Base-by-base conservation (phyloP, 257 asterid genomes). In the Rhazya stricta region DNA sequence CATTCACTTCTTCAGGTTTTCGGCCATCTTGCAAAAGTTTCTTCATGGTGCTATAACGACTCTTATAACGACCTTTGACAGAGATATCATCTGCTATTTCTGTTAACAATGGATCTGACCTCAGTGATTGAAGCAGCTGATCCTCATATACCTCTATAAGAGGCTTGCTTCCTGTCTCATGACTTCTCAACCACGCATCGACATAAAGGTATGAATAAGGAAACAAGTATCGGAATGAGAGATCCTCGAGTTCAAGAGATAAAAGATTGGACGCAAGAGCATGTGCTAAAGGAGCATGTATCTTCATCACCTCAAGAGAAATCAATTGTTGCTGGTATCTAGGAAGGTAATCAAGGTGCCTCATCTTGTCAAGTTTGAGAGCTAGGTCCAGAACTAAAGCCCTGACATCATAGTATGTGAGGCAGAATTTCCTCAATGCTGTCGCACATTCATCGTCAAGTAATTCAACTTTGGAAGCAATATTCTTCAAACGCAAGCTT, bases 21-120 rank as follows among this genome's bases (percentile, higher is more conserved):
- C 98, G 94, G 3, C 97, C 97, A 76, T 91, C 96, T 81, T 88
- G 85, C 79, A 94, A 62, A 6, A 94, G 91, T 74, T 94, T 94
- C 91, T 94, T 94, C 98, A 94, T 94, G 72, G 98, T 89, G 86
- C 98, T 94, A 72, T 88, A 94, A 68, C 93, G 90, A 78, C 97
- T 90, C 85, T 94, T 94, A 42, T 82, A 90, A 60, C 98, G 98
- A 36, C 95, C 92, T 69, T 90, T 89, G 61, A 90, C 84, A 16
- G 91, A 84, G 73, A 94, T 82, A 46, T 80, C 81, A 71, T 74
- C 73, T 5, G 85, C 90, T 85, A 88, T 86, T 71, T 82, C 82
- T 23, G 67, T 72, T 51, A 94, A 77, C 62, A 11, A 66, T 23
- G 77, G 88, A 75, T 94, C 97, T 16, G 91, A 85, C 56, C 50